Base-by-base conservation (phyloP, 805 yeast genomes). In the Wilhelminamyces savonicus region DNA sequence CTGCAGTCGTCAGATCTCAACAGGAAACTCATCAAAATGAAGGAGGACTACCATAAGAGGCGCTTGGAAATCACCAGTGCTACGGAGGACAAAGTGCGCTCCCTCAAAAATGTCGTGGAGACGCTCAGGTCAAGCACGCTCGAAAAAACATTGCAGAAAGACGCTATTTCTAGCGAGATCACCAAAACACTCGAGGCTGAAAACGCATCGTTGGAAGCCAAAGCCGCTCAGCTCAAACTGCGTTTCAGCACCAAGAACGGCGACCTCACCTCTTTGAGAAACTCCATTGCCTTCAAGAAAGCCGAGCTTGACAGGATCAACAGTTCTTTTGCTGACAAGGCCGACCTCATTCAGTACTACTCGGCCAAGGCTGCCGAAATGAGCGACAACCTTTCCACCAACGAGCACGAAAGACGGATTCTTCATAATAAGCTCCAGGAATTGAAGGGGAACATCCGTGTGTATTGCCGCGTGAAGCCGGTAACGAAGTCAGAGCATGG, bases 371-470 rank as follows among this genome's bases (percentile, higher is more conserved):
- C 37, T 2, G 21, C 14, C 3, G 17, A 15, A 5, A 26, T 34
- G 13, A 59, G 60, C 18, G 52, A 54, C 7, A 50, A 57, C 19
- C 50, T 78, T 7, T 48, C 66, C 1, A 50, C 54, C 13, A 76
- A 72, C 35, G 90, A 82, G 41, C 52, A 62, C 1, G 46, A 61
- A 21, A 63, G 96, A 36, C 61, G 95, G 7, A 46, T 56, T 10
- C 51, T 83, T 2, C 96, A 86, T 46, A 78, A 84, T 47, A 67
- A 65, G 37, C 59, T 90, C 5, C 96, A 87, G 52, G 95, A 85
- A 36, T 53, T 90, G 22, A 83, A 87, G 53, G 97, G 98, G 1
- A 92, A 86, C 45, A 87, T 92, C 20, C 60, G 97, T 27, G 97
- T 90, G 0, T 85, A 80, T 44, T 90, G 97, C 50, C 67, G 98